Base-by-base conservation (phyloP, 768 basidiomycete genomes). In the Calocybe cyanea region DNA sequence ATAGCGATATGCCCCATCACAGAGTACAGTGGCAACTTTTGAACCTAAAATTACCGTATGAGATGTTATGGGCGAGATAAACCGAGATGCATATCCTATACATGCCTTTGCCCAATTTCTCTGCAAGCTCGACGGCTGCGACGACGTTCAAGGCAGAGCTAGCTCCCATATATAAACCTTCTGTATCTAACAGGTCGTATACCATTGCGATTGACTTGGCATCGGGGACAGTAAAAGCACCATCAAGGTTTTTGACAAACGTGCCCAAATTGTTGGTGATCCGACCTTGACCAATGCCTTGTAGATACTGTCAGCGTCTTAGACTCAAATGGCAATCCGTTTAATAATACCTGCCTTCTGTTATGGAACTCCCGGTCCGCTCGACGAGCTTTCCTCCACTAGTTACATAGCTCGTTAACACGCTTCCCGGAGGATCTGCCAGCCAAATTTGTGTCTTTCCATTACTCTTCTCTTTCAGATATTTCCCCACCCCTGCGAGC, bases 281-380 rank as follows among this genome's bases (percentile, higher is more conserved):
- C 50, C 96, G 85, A 11, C 96, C 96, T 65, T 98, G 96, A 43
- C 96, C 96, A 58, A 99, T 97, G 30, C 93, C 92, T 96, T 48
- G 9, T 13, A 25, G 15, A 14, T 23, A 33, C 19, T 39, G 37
- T 48, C 20, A 42, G 48, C 11, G 19, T n/a, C 36, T 14, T 7
- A 30, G 7, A 41, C 46, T 14, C 11, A 32, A 7, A 17, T 15
- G 15, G 31, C 8, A 34, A 52, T 37, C 38, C 21, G 44, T n/a
- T n/a, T n/a, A n/a, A n/a, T n/a, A 19, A 20, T 15, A 52, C 64
- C 20, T 41, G 88, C 92, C 92, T 78, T 95, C 92, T 0, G 92
- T 93, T 56, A 95, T 92, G 2, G 88, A 92, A 52, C 88, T 82
- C n/a, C 92, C 92, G 21, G 65, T 68, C 49, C 93, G 70, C 57